Evolutionary conservation across 805 yeast genomes (phyloP), one percentile per base, ranked within the genome.

Genomic region (Kodamaea leandrae): DNA sequence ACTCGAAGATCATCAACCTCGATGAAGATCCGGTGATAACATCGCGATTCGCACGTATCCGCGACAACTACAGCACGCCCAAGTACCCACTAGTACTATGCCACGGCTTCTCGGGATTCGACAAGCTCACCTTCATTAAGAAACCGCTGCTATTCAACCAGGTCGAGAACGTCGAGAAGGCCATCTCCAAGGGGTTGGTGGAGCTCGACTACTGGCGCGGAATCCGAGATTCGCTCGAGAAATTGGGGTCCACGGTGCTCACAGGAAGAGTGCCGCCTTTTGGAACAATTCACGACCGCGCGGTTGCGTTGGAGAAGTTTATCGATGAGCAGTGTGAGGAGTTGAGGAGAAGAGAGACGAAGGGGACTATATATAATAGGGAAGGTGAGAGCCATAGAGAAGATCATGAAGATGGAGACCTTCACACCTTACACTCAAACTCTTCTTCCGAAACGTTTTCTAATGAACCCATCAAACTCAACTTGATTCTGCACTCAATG

Each of bases 401-500:
- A 14, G n/a, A n/a, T n/a, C n/a, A n/a, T n/a, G n/a, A n/a, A n/a
- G n/a, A n/a, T n/a, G n/a, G n/a, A n/a, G n/a, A n/a, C n/a, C n/a
- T n/a, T n/a, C n/a, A n/a, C n/a, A n/a, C n/a, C n/a, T n/a, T n/a
- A n/a, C n/a, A n/a, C n/a, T n/a, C n/a, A n/a, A n/a, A n/a, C n/a
- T n/a, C n/a, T n/a, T n/a, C n/a, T n/a, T n/a, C 34, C 25, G 27
- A 6, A 30, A 49, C 46, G 39, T 51, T 44, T n/a, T n/a, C n/a
- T n/a, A n/a, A n/a, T n/a, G n/a, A 53, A 18, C 60, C 64, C 3
- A 47, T 79, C 15, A 80, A 78, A 44, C 71, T 89, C 12, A 90
- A 90, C 54, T 58, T 89, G 32, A 71, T 89, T 18, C 93, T 93
- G 4, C 97, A 89, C 57, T 87, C 96, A 0, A 88, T 89, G 96